Percentiles rank a stretch among this genome's conserved stretches.
These are phyloP conservation scores for Coprinopsis cinerea DNA, from an alignment of 768 basidiomycete species.

Conservation along the genomic window DNA sequence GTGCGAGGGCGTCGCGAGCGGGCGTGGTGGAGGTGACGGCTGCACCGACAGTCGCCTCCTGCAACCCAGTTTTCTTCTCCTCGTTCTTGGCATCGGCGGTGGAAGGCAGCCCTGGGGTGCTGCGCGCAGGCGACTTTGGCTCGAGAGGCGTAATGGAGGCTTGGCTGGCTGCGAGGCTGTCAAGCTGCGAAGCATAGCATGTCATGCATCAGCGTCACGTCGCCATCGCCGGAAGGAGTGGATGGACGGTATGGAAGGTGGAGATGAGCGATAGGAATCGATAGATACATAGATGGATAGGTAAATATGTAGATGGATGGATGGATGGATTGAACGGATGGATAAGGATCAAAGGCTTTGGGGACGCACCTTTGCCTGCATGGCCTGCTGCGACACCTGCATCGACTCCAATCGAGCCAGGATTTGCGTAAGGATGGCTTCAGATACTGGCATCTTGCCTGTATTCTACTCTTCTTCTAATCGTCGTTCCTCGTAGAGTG, in stretches of 20 bases:
- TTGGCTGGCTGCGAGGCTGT: constrained; percentile 32
- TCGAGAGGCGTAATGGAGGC: constrained; percentile 21
- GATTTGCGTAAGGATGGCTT: constrained; percentile 67
- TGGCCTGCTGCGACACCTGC: constrained; percentile 67
- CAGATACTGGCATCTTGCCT: constrained; percentile 35
- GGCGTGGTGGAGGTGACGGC: constrained; percentile 14
- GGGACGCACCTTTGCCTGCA: constrained; percentile 69
- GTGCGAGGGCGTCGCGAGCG: not conserved
- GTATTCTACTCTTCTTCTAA: not conserved
- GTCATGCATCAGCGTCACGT: no score
- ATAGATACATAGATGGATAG: no score
- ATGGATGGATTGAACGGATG: not conserved
- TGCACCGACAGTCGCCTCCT: constrained; percentile 13
- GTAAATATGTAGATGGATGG: no score
- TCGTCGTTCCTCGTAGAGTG: not conserved
- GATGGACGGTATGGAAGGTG: not conserved
- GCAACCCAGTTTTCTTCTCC: constrained; percentile 1
- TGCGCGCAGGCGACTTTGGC: constrained; percentile 21
- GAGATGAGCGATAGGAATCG: not conserved
- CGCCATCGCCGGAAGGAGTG: not conserved
- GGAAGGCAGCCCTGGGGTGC: not conserved
- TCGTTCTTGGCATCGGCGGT: constrained; percentile 16
- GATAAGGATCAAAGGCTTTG: not conserved
- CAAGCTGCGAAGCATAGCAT: no score
- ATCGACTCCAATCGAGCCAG: constrained; percentile 64